phyloP scores from a whole-genome alignment of 805 yeast genomes.

The Pichia phayaonensis region DNA sequence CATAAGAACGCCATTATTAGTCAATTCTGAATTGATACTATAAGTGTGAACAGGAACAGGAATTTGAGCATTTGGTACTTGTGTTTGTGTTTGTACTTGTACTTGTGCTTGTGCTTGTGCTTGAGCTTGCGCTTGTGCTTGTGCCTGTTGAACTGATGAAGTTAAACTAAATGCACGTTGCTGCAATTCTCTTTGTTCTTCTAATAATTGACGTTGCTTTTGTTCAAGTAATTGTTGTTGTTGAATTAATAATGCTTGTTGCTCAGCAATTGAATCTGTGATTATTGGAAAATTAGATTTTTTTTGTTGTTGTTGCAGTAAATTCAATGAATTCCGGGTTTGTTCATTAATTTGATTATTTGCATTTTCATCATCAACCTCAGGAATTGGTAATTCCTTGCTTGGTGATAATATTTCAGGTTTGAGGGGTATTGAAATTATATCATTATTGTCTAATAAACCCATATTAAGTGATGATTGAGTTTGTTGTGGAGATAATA shows the following conservation, averaged over 20 bases:
- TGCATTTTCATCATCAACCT: neutral
- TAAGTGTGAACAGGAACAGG: constrained; percentile 3
- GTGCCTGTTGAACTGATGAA: constrained; percentile 7
- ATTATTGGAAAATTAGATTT: neutral
- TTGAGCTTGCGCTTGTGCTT: constrained; percentile 2
- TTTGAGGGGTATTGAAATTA: constrained; percentile 10
- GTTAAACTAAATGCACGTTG: constrained; percentile 13
- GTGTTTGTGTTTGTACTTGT: constrained; percentile 2
- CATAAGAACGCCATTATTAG: neutral
- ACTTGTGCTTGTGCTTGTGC: constrained; percentile 1
- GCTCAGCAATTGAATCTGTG: constrained; percentile 4
- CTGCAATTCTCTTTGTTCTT: constrained; percentile 12
- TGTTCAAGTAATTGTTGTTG: constrained; percentile 14
- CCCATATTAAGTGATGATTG: constrained; percentile 6
- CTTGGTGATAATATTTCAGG: neutral
- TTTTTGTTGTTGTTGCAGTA: neutral
- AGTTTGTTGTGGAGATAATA: constrained; percentile 4
- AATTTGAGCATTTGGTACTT: neutral
- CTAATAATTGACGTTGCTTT: constrained; percentile 12
- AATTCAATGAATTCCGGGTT: neutral
- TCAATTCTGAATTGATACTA: constrained; percentile 2
- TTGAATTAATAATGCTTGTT: constrained; percentile 10
- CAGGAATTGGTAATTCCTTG: neutral
- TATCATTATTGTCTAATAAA: constrained; percentile 3
- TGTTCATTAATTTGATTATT: neutral